A percentile compares a stretch with the other conserved stretches of the same genome.
Evolutionary conservation across 2,329 filamentous ascomycete species (phyloP).

Genomic region (Ilyonectria sp.): DNA sequence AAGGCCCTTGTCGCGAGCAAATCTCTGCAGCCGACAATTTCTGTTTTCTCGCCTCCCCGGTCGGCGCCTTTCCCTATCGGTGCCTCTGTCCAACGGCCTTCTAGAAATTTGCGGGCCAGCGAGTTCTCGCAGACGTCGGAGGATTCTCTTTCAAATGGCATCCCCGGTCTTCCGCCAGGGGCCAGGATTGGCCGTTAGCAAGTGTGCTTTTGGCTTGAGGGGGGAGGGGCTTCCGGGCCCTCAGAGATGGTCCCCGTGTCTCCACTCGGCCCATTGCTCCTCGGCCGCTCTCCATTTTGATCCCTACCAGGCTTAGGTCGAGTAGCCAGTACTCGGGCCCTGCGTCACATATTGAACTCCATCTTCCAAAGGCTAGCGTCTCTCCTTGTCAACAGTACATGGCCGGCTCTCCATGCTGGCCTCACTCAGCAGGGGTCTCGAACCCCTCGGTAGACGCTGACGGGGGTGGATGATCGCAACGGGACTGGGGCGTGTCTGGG

Average conservation of each 20-base stretch:
- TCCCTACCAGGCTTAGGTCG: conserved; percentile 39
- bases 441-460: conserved; percentile 54
- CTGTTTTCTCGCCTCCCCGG: conserved; percentile 45
- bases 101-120: conserved; percentile 53
- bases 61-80: conserved; percentile 43
- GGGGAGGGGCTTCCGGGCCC: conserved; percentile 47
- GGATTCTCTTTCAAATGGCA: conserved; percentile 50
- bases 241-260: conserved; percentile 50
- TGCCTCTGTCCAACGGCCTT: conserved; percentile 47
- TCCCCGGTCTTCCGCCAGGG: conserved; percentile 45
- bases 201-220: conserved; percentile 43
- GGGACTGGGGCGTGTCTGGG: conserved; percentile 48
- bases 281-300: conserved; percentile 47
- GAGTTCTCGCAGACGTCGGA: conserved; percentile 48
- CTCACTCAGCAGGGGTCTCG: conserved; percentile 45
- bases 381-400: conserved; percentile 49
- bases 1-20: conserved; percentile 46
- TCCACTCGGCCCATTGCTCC: conserved; percentile 48
- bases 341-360: conserved; percentile 40
- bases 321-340: conserved; percentile 45
- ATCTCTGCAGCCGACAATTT: conserved; percentile 46
- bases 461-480: conserved; percentile 46
- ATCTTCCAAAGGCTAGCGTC: conserved; percentile 42
- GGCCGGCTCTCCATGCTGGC: conserved; percentile 40
- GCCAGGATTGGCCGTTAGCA: conserved; percentile 44